Conservation (phyloP, 139 green algal species). For the Chlorella sp. region DNA sequence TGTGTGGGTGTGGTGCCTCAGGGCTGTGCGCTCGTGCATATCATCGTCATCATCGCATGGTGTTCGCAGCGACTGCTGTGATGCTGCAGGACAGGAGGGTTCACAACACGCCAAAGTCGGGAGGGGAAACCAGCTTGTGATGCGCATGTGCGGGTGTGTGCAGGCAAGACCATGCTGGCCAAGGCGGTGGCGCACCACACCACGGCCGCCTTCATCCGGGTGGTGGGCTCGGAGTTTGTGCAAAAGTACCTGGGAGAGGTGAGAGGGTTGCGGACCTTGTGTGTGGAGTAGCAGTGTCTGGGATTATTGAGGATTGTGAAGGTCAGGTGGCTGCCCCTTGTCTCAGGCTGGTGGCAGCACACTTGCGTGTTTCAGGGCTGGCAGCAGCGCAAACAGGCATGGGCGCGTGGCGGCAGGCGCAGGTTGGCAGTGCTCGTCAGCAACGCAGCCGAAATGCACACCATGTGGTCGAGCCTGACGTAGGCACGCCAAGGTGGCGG, state of each 20-base stretch:
- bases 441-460: no score
- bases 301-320: neutral
- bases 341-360: neutral
- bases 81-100: neutral
- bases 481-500: no score
- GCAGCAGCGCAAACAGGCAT: neutral
- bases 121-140: neutral
- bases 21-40: neutral
- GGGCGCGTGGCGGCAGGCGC: no score
- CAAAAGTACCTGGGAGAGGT: constrained; percentile 99
- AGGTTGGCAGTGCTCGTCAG: no score
- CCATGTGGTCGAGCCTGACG: no score
- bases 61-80: no score
- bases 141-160: no score
- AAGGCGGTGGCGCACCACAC: constrained; percentile 98
- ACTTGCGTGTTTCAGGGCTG: neutral
- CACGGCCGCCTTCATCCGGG: constrained; percentile 94
- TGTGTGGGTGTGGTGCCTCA: no score
- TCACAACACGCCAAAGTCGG: neutral
- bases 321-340: neutral
- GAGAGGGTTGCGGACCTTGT: no score
- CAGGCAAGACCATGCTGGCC: constrained; percentile 94
- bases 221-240: constrained; percentile 97
- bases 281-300: neutral
- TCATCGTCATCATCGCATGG: no score